These are phyloP conservation scores for Penicillium sp. DNA, from an alignment of 2,329 filamentous ascomycete species.

Conservation along the genomic window DNA sequence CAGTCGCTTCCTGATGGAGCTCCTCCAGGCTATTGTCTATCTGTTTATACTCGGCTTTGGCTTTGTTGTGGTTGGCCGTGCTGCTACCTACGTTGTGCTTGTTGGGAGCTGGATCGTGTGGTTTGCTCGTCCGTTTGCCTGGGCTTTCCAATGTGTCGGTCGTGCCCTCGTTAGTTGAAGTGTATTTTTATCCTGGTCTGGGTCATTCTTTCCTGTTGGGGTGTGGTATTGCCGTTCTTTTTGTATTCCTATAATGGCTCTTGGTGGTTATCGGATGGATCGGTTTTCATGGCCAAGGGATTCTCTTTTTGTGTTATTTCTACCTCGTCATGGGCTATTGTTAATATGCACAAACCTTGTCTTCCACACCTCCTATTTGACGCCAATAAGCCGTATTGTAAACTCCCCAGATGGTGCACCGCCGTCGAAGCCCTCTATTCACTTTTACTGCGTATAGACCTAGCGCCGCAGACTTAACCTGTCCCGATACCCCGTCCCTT, in stretches of 20 bases:
- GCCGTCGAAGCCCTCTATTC: too few species aligned
- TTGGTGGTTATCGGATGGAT: neutral
- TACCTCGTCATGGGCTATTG: neutral
- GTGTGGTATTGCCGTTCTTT: neutral
- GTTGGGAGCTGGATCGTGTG: conserved; percentile 36
- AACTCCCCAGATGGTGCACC: too few species aligned
- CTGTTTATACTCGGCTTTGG: conserved; percentile 31
- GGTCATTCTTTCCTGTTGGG: neutral
- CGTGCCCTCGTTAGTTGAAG: conserved; percentile 24
- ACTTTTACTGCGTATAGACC: too few species aligned
- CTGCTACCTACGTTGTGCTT: conserved; percentile 30
- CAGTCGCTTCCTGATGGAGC: conserved; percentile 26
- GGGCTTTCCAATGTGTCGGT: conserved; percentile 27
- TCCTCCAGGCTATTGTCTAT: conserved; percentile 33
- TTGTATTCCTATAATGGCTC: neutral
- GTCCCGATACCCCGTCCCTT: conserved; percentile 35
- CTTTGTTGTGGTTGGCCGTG: conserved; percentile 28
- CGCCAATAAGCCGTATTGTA: neutral
- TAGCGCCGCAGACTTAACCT: too few species aligned
- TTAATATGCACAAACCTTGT: neutral
- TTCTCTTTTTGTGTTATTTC: neutral
- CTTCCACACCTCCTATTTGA: neutral
- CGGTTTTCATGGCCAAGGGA: neutral
- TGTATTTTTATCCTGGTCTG: neutral
- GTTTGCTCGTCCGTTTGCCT: conserved; percentile 33